Base-by-base conservation (phyloP, 148 eudicot species). In the Fagopyrum homotropicum region DNA sequence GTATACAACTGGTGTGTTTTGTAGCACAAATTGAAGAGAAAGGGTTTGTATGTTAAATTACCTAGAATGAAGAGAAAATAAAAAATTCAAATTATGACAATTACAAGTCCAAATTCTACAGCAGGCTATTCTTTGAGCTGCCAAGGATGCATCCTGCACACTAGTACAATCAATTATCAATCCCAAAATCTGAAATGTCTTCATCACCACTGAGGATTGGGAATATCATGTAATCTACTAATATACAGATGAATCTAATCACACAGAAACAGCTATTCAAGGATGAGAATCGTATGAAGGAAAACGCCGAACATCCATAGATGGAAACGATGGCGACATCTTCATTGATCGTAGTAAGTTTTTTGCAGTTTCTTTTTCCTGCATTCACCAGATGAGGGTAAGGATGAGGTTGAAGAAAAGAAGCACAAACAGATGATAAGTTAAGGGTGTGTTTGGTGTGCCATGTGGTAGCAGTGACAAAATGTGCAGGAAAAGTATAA, bases 281-380 rank as follows among this genome's bases (percentile, higher is more conserved):
- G 69, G 69, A 73, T 74, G 83, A 17, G 80, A 77, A 71, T 77
- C 81, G 79, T 79, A 91, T 16, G 87, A 73, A 12, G 93, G 87
- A 81, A 85, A 85, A 73, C 84, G 88, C 80, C 89, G 90, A 30
- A 85, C 84, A 59, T 89, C 97, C 83, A 84, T 83, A 16, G 79
- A 73, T 35, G 89, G 87, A 74, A 82, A 79, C 75, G 91, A 73
- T 76, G 88, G 89, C 70, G 83, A 86, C 80, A 74, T 81, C 86
- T 88, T 88, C 77, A 96, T 96, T 50, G 93, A 91, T 80, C 91
- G 81, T 46, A 96, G 98, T 69, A 96, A 72, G 81, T 87, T 89
- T 87, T 90, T 90, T 35, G 98, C 99, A 47, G 86, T 84, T 92
- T 96, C 99, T 81, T 86, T 96, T 83, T 92, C 99, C 99, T 96